A percentile compares a stretch with the other conserved stretches of the same genome.
Evolutionary conservation across 306 rosid species (phyloP).

Genomic region (Lathyrus tuberosus): DNA sequence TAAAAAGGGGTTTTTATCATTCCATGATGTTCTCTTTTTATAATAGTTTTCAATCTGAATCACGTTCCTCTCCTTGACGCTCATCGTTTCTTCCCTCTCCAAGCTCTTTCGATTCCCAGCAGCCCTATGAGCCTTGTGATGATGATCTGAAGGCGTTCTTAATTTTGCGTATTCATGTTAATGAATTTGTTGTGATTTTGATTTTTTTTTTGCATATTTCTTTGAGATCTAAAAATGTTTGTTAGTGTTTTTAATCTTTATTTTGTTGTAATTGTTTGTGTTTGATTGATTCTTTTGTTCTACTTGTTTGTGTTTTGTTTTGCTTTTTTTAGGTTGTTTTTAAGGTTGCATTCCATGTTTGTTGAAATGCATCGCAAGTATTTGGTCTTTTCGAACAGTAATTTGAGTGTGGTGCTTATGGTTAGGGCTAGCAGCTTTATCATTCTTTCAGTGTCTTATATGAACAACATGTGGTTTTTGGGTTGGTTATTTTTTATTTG

Average conservation of each 20-base stretch:
- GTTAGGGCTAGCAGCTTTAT: too few species aligned
- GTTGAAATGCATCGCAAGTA: too few species aligned
- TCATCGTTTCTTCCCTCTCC: slow-evolving; percentile 9
- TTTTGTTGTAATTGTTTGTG: too few species aligned
- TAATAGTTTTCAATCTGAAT: slow-evolving; percentile 50
- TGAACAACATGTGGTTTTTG: too few species aligned
- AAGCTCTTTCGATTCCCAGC: neutral
- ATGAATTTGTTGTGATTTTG: neutral
- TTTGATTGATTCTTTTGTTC: too few species aligned
- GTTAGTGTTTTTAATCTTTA: too few species aligned
- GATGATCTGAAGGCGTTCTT: slow-evolving; percentile 38
- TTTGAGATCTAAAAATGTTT: too few species aligned
- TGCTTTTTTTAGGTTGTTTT: neutral
- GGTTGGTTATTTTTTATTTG: too few species aligned
- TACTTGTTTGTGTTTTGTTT: neutral
- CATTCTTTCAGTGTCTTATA: too few species aligned
- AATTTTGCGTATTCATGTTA: neutral
- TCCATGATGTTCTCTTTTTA: slow-evolving; percentile 32
- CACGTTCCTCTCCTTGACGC: slow-evolving; percentile 20
- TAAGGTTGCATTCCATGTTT: too few species aligned
- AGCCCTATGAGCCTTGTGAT: slow-evolving; percentile 40
- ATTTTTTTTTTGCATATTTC: neutral
- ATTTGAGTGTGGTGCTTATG: too few species aligned
- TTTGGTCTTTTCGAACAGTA: too few species aligned
- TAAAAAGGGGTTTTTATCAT: slow-evolving; percentile 2